phyloP scores from a whole-genome alignment of 1,284 basidiomycete species.

The Fistulina hepatica region DNA sequence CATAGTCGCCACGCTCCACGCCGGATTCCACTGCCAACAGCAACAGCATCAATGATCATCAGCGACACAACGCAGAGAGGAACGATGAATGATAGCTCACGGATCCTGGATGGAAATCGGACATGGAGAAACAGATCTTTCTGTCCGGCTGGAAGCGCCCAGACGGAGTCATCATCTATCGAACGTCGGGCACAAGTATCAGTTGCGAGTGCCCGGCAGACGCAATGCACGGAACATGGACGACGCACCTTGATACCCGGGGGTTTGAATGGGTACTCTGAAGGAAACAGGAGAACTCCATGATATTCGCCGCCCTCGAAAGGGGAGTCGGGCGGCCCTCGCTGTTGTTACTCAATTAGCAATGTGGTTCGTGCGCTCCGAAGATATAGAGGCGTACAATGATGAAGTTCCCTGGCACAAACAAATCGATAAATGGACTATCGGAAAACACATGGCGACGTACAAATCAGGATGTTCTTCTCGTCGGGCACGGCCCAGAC shows the following conservation, averaged over 20 bases:
- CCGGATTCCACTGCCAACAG: slow-evolving; percentile 74
- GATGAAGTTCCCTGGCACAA: slow-evolving; percentile 73
- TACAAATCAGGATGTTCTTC: slow-evolving; percentile 88
- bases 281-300: slow-evolving; percentile 79
- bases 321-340: slow-evolving; percentile 87
- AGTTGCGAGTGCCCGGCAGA: slow-evolving; percentile 4
- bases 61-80: slow-evolving; percentile 5
- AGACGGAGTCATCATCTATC: slow-evolving; percentile 93
- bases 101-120: slow-evolving; percentile 84
- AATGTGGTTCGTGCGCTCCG: neutral
- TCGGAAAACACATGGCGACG: slow-evolving; percentile 22
- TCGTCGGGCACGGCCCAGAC: slow-evolving; percentile 91
- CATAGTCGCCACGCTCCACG: slow-evolving; percentile 91
- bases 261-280: slow-evolving; percentile 91
- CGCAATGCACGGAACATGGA: slow-evolving; percentile 1
- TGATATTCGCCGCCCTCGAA: slow-evolving; percentile 92
- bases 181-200: slow-evolving; percentile 13
- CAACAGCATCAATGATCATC: slow-evolving; percentile 8
- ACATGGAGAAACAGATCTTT: slow-evolving; percentile 97
- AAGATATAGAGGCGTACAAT: slow-evolving; percentile 42
- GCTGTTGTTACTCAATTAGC: slow-evolving; percentile 31
- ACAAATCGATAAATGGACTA: slow-evolving; percentile 9
- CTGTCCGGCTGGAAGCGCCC: slow-evolving; percentile 88
- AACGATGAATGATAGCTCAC: slow-evolving; percentile 36
- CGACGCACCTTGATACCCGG: slow-evolving; percentile 84